phyloP scores from a whole-genome alignment of 768 basidiomycete genomes.

The Butyriboletus loyo region DNA sequence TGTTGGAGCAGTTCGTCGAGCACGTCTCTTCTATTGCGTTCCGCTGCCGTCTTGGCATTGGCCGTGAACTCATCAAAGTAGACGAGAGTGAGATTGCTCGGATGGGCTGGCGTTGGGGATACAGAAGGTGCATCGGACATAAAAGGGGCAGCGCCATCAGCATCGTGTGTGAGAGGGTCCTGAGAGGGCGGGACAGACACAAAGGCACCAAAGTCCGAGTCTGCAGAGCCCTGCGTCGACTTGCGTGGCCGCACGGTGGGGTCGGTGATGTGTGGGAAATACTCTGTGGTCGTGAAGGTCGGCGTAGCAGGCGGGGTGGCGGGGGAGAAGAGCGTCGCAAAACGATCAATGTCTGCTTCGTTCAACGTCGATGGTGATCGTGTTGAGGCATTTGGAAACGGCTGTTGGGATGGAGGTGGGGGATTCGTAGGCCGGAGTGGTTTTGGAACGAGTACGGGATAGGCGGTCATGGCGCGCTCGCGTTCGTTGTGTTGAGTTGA shows the following conservation, averaged over 20 bases:
- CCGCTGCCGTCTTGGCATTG: slow-evolving; percentile 52
- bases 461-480: not conserved
- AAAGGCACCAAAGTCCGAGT: slow-evolving; percentile 61
- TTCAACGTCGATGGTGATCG: slow-evolving; percentile 1
- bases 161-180: slow-evolving; percentile 37
- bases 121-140: not conserved
- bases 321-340: slow-evolving; percentile 44
- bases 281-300: slow-evolving; percentile 1
- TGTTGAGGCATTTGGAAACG: not conserved
- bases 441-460: not conserved
- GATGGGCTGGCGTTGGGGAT: not conserved
- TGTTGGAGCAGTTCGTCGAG: slow-evolving; percentile 64
- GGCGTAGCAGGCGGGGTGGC: slow-evolving; percentile 31
- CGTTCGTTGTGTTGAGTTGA: not conserved
- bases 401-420: not conserved
- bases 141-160: not conserved
- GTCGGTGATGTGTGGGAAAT: not conserved
- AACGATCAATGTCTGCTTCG: slow-evolving; percentile 37
- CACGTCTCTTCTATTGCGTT: slow-evolving; percentile 49
- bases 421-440: not conserved
- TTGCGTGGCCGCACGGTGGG: slow-evolving; percentile 4
- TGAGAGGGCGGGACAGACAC: slow-evolving; percentile 53
- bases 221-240: slow-evolving; percentile 27
- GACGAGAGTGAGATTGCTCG: slow-evolving; percentile 31
- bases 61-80: slow-evolving; percentile 65